Evolutionary conservation across 192 early-diverging fungal genomes (phyloP), one percentile per base, ranked within the genome.

Genomic region (Coemansia sp.): DNA sequence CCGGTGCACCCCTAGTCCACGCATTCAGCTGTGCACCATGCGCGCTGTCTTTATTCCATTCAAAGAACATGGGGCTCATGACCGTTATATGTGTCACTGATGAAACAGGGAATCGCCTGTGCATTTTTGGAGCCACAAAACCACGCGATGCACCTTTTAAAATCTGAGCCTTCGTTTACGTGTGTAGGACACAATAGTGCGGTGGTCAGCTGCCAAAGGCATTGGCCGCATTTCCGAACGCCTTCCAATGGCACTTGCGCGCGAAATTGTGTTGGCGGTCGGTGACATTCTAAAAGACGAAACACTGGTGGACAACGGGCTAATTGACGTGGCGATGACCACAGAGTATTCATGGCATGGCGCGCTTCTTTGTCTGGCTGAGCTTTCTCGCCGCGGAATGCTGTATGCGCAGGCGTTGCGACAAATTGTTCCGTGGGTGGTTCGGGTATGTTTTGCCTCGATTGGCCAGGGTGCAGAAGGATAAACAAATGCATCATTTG

Each of bases 191-290:
- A 99, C 97, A 0, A 91, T 99, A 62, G 96, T 99, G 3, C 88
- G 97, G 56, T 98, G 94, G 94, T 96, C 94, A 9, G 88, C 94
- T 5, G 95, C 97, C 7, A 99, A 99, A 82, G 97, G 96, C 11
- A 79, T 99, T 53, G 97, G 93, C 5, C 83, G 97, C 50, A 86
- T 99, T 57, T 76, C 89, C 3, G 87, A 88, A 44, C 82, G 97
- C 23, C 68, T 99, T 51, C 89, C 92, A 1, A 78, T 81, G 34
- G 88, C 87, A 20, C 74, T 97, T 49, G 93, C 88, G 0, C 86
- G 88, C 38, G 92, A 98, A 59, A 87, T 99, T 20, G 86, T 94
- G 12, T 71, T 74, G 0, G 88, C 88, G 2, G 84, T 98, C 25
- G 81, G 92, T 28, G 89, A 83, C 18, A 73, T 96, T 6, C 90